Percentiles rank a stretch among this genome's conserved stretches.
phyloP scores from a whole-genome alignment of 805 yeast genomes.

The Zygotorulaspora sp. region DNA sequence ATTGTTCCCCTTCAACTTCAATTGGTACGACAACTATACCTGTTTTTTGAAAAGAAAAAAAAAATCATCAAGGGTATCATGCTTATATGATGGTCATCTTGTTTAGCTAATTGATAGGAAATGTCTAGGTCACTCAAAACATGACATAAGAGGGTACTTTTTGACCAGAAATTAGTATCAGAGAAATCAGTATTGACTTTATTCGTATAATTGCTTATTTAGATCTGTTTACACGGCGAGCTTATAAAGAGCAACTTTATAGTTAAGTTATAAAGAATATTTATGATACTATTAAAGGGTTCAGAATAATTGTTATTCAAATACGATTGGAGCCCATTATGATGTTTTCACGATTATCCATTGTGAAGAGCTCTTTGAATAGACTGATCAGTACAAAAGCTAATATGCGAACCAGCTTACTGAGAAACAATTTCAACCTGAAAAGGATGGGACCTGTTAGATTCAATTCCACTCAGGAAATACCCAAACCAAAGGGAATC shows the following conservation, averaged over 20 bases:
- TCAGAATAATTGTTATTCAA: too few species aligned
- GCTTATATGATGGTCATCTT: not conserved
- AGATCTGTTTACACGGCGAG: too few species aligned
- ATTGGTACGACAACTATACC: slow-evolving; percentile 10
- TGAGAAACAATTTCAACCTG: slow-evolving; percentile 2
- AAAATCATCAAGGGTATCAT: not conserved
- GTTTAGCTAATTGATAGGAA: too few species aligned
- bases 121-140: too few species aligned
- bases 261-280: too few species aligned
- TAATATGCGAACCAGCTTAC: slow-evolving; percentile 4
- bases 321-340: too few species aligned
- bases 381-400: slow-evolving; percentile 5
- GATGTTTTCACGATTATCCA: not conserved
- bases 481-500: slow-evolving; percentile 31
- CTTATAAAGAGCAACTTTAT: too few species aligned
- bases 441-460: slow-evolving; percentile 5
- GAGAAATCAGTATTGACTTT: too few species aligned
- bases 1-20: slow-evolving; percentile 16
- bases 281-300: too few species aligned
- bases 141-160: too few species aligned
- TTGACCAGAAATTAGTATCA: too few species aligned
- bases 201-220: too few species aligned
- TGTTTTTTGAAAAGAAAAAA: slow-evolving; percentile 1
- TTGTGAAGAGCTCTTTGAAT: slow-evolving; percentile 1
- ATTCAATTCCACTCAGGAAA: slow-evolving; percentile 9